Evolutionary conservation across 2,329 filamentous ascomycete genomes (phyloP), one percentile per base, ranked within the genome.

Genomic region (Helotiales sp.): DNA sequence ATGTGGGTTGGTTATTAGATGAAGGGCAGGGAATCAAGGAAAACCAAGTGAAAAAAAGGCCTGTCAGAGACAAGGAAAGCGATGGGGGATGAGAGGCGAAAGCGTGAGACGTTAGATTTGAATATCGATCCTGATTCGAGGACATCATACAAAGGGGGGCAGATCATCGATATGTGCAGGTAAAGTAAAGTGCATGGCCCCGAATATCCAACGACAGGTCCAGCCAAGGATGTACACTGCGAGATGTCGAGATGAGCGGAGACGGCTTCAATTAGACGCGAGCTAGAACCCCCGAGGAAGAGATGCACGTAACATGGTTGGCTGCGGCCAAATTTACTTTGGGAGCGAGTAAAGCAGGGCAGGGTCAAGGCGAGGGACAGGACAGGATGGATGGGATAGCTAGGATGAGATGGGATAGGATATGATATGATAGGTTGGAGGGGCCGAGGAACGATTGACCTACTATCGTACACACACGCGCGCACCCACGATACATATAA

Each of bases 121-220:
- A 13, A 32, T n/a, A 32, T 34, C 2, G 5, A 13, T 34, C 3
- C 17, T 54, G 28, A 54, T 54, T 54, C 50, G 50, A 32, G 28
- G 24, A 34, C 11, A 17, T 6, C 26, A 17, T 2, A 1, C 15
- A 32, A 54, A 4, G 50, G 28, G 50, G 50, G 28, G 50, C 50
- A 6, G 50, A 54, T 54, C 50, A 34, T 54, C 50, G 50, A 54
- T 34, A 54, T 32, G 50, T 54, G 50, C 50, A 54, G 50, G 34
- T n/a, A n/a, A n/a, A n/a, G 40, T 45, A n/a, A n/a, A 6, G 7
- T 20, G 17, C 40, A 45, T 45, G 40, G 40, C 34, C 47, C 47
- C 47, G 22, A 50, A 28, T 7, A 54, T 54, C 50, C 50, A 34
- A 54, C 28, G 50, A 22, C 50, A n/a, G 50, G 24, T 17, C 49